Conservation (phyloP, 495 filamentous ascomycete species). For the Penicillium lividum region DNA sequence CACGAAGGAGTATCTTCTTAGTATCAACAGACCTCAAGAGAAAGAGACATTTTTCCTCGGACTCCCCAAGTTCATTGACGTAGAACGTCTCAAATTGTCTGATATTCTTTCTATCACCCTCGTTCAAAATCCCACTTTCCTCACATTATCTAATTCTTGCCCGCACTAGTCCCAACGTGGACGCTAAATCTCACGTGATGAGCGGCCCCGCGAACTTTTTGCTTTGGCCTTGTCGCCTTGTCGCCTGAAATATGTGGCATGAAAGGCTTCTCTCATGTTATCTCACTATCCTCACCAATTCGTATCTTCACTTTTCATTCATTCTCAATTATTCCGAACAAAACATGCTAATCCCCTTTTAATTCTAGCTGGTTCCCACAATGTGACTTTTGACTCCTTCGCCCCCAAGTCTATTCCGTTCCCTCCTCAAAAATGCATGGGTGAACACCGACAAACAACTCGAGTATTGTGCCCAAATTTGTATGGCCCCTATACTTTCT, state of each 20-base stretch:
- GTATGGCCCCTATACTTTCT: too few relatives aligned
- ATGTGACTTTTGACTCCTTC: not conserved
- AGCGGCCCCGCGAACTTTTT: not conserved
- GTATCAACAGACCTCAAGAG: constrained; percentile 38
- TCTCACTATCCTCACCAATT: not conserved
- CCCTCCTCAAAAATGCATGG: too few relatives aligned
- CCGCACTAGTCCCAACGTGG: constrained; percentile 24
- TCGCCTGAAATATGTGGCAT: not conserved
- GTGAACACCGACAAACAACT: not conserved
- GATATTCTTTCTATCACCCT: constrained; percentile 2
- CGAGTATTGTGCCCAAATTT: too few relatives aligned
- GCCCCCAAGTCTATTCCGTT: not conserved
- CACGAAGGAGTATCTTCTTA: not conserved
- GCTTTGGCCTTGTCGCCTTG: not conserved
- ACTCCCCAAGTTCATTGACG: not conserved
- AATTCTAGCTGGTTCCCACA: not conserved
- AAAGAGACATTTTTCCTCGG: constrained; percentile 32
- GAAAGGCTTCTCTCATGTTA: not conserved
- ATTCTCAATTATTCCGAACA: not conserved
- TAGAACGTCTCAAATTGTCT: not conserved
- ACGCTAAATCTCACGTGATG: constrained; percentile 29
- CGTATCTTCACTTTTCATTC: not conserved
- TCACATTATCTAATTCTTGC: constrained; percentile 3
- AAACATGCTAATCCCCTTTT: not conserved
- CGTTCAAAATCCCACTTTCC: constrained; percentile 15